Base-by-base conservation (phyloP, 768 basidiomycete genomes). In the Pholiota microspora region DNA sequence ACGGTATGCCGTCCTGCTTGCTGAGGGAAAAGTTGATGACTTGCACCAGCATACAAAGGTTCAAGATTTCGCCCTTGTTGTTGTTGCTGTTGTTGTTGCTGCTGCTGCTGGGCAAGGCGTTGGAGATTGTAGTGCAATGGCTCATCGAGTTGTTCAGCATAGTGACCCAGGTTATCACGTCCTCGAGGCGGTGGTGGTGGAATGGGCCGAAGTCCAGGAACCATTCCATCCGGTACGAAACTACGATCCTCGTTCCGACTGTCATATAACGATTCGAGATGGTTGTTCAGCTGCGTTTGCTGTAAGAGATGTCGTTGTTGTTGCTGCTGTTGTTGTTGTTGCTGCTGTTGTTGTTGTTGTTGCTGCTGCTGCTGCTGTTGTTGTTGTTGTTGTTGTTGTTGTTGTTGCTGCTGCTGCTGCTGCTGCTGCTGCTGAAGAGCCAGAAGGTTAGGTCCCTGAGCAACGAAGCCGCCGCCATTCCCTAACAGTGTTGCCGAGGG, bases 181-280 rank as follows among this genome's bases (percentile, higher is more conserved):
- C 72, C 78, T 56, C 88, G 80, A 52, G 84, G 79, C 38, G 82
- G 80, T 52, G 83, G 80, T 31, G 84, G 81, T 45, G 80, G 83
- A 34, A 77, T 78, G 27, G 85, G 78, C 34, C 91, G 85, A 28
- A 93, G 77, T 7, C 90, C 92, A 23, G 92, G 90, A 13, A 93
- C 91, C 82, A 93, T 83, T 25, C 88, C 88, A 69, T 93, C 89
- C 8, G 91, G 88, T 23, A 89, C 80, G 60, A 93, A 93, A 60
- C 78, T 83, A 58, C 89, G 79, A 62, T 89, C 89, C 49, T 92
- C 88, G 35, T 84, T 66, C 23, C 84, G 84, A 61, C 83, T 87
- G 50, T 90, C 88, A 63, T 89, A 89, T 28, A 90, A 66, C 2
- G 87, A 68, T 36, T 91, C 89, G 35, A 86, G 72, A 21, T 85